Percentiles rank a stretch among this genome's conserved stretches.
These are phyloP conservation scores for Deinandra increscens DNA, from an alignment of 129 eudicot genomes.

Conservation along the genomic window DNA sequence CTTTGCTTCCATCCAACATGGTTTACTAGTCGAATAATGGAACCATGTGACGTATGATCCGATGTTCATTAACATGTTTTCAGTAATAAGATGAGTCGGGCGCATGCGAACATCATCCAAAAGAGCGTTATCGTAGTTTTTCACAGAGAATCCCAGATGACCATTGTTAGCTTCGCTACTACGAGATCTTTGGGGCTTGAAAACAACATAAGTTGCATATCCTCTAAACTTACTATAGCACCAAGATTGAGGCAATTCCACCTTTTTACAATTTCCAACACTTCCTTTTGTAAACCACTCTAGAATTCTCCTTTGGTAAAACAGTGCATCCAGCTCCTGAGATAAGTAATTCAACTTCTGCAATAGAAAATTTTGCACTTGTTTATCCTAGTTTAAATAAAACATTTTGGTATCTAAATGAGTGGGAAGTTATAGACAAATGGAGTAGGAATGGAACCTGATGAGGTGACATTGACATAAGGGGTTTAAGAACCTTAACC, in stretches of 20 bases:
- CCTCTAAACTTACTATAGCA: slow-evolving; percentile 17
- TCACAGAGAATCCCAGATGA: neutral
- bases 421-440: slow-evolving; percentile 13
- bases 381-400: too few relatives aligned
- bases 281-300: slow-evolving; percentile 9
- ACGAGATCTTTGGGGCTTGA: neutral
- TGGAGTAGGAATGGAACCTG: neutral
- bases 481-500: neutral
- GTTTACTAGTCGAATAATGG: neutral
- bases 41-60: slow-evolving; percentile 4
- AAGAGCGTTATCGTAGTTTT: neutral
- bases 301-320: neutral
- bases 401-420: too few relatives aligned
- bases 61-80: neutral
- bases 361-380: too few relatives aligned
- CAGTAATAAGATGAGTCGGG: neutral
- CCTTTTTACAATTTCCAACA: neutral
- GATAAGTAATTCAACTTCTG: neutral
- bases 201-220: slow-evolving; percentile 15
- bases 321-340: neutral
- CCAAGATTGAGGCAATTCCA: slow-evolving; percentile 2
- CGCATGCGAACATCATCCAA: neutral
- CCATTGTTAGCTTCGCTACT: neutral
- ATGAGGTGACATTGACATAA: neutral
- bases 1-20: neutral